Conservation (phyloP, 2,329 filamentous ascomycete species). For the Aspergillus felis region DNA sequence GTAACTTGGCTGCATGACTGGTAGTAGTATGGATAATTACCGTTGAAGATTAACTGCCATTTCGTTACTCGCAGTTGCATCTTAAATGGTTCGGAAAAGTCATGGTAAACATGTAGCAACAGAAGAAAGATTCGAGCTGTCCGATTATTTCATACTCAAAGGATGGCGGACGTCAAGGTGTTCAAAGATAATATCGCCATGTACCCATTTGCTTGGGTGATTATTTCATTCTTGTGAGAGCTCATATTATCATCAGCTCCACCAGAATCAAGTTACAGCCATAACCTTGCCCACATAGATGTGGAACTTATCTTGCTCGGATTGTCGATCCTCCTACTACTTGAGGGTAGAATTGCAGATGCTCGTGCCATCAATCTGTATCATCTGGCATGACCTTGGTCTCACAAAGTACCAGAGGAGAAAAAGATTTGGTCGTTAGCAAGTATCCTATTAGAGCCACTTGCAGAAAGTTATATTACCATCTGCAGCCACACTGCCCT, state of each 20-base stretch:
- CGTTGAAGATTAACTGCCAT: background rate
- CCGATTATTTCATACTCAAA: background rate
- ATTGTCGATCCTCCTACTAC: background rate
- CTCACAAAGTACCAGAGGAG: background rate
- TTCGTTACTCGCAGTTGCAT: background rate
- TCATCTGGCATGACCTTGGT: background rate
- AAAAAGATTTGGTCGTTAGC: background rate
- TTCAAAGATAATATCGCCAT: too few relatives aligned
- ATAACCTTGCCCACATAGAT: background rate
- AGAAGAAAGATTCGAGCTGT: background rate
- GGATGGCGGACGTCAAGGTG: background rate
- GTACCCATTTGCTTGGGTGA: background rate
- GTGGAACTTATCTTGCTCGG: background rate
- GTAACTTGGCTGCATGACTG: background rate
- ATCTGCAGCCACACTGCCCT: constrained; percentile 15
- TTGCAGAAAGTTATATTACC: constrained; percentile 17
- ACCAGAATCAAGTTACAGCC: background rate
- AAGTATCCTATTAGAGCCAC: constrained; percentile 15
- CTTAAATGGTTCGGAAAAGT: background rate
- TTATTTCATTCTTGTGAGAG: background rate
- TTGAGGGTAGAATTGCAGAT: background rate
- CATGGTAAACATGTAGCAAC: too few relatives aligned
- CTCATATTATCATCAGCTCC: background rate
- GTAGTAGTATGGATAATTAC: background rate
- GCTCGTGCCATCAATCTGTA: background rate